Conservation (phyloP, 2,329 filamentous ascomycete species). For the Fusarium illudens region DNA sequence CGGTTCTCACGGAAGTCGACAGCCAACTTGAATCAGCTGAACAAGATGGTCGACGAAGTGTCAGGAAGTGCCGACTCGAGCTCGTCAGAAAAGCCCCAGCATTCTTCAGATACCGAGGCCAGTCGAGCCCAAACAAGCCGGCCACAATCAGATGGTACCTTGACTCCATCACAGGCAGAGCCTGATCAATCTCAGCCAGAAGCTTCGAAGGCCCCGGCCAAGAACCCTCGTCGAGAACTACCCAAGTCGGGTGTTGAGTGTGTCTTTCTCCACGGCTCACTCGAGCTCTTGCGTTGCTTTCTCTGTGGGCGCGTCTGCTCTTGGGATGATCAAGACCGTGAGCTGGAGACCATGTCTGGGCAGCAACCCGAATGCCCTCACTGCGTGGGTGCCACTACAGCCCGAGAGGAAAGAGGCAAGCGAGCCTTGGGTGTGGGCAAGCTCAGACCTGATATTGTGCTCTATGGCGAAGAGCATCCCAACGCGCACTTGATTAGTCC, state of each 20-base stretch:
- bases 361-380: constrained; percentile 73
- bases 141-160: constrained; percentile 23
- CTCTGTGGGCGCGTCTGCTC: constrained; percentile 65
- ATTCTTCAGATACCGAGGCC: constrained; percentile 32
- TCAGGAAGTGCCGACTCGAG: constrained; percentile 27
- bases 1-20: constrained; percentile 64
- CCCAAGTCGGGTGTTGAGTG: constrained; percentile 63
- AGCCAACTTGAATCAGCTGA: constrained; percentile 46
- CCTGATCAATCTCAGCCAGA: constrained; percentile 33
- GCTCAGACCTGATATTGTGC: constrained; percentile 75
- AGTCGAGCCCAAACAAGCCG: constrained; percentile 23
- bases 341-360: constrained; percentile 67
- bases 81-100: constrained; percentile 33
- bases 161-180: constrained; percentile 24
- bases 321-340: constrained; percentile 67
- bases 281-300: constrained; percentile 71
- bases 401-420: constrained; percentile 71
- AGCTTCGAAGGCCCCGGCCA: constrained; percentile 24
- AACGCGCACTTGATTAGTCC: constrained; percentile 72
- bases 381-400: constrained; percentile 69
- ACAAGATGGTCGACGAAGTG: constrained; percentile 51
- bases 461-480: constrained; percentile 79
- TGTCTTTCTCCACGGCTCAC: constrained; percentile 77
- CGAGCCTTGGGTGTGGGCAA: constrained; percentile 73
- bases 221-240: constrained; percentile 40